These are phyloP conservation scores for Fusarium buharicum DNA, from an alignment of 2,329 filamentous ascomycete genomes.

Conservation along the genomic window DNA sequence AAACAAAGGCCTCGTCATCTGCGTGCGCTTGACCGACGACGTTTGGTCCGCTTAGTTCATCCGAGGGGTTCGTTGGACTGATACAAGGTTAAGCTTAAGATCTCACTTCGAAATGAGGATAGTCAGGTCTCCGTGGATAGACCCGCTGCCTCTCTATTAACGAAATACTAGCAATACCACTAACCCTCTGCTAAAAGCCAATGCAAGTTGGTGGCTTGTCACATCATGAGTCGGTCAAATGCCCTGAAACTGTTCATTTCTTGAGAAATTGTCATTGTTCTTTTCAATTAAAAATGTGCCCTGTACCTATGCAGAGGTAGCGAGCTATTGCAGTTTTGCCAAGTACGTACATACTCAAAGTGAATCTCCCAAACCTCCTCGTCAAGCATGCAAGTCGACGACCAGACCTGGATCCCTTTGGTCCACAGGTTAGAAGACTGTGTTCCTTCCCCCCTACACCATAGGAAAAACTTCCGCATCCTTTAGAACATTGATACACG, in stretches of 20 bases:
- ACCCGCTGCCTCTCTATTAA: neutral
- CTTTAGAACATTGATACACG: neutral
- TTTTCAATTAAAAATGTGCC: conserved; percentile 38
- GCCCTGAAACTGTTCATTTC: conserved; percentile 18
- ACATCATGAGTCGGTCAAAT: conserved; percentile 12
- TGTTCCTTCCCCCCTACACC: conserved; percentile 9
- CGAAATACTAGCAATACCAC: neutral
- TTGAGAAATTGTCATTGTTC: conserved; percentile 29
- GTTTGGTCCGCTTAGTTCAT: conserved; percentile 4
- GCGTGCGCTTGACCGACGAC: conserved; percentile 1
- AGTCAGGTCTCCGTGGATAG: conserved; percentile 7
- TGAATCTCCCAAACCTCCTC: conserved; percentile 20
- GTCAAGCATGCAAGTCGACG: neutral
- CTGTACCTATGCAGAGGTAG: conserved; percentile 30
- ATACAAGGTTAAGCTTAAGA: conserved; percentile 26
- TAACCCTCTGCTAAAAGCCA: conserved; percentile 4
- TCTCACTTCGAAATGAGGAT: conserved; percentile 21
- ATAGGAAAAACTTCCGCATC: conserved; percentile 5
- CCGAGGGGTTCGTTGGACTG: conserved; percentile 11
- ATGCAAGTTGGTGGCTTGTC: conserved; percentile 11
- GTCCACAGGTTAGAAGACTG: conserved; percentile 6
- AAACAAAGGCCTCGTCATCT: neutral
- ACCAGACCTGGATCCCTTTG: neutral
- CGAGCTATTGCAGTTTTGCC: conserved; percentile 37
- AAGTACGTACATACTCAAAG: conserved; percentile 40